These are phyloP conservation scores for Spatholobus suberectus DNA, from an alignment of 306 rosid genomes.

Conservation along the genomic window DNA sequence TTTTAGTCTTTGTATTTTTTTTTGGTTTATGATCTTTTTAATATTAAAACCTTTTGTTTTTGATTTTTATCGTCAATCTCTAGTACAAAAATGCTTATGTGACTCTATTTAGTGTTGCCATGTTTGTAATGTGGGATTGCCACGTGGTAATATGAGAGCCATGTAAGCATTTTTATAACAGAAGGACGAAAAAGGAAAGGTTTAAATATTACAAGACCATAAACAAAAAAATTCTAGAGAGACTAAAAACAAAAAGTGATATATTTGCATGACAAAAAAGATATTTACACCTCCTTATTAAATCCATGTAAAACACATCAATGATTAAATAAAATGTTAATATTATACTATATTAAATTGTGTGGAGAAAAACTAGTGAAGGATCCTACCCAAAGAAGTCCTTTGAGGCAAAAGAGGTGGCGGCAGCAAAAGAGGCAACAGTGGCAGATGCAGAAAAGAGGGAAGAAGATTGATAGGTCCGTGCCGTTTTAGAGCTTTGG, in stretches of 20 bases:
- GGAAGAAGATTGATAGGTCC: constrained; percentile 62
- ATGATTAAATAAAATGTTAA: background rate
- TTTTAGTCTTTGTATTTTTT: too few relatives aligned
- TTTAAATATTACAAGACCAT: too few relatives aligned
- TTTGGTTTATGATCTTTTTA: too few relatives aligned
- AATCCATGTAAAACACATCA: background rate
- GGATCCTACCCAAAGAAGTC: constrained; percentile 64
- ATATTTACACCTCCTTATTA: background rate
- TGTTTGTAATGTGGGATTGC: too few relatives aligned
- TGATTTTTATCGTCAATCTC: background rate
- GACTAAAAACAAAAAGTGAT: too few relatives aligned
- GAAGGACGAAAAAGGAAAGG: too few relatives aligned
- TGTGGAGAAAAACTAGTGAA: background rate
- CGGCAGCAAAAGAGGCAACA: constrained; percentile 67
- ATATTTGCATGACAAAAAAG: too few relatives aligned
- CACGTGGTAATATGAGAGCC: background rate
- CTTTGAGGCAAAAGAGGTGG: constrained; percentile 63
- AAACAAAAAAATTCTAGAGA: too few relatives aligned
- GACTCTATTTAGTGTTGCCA: too few relatives aligned
- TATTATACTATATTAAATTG: background rate
- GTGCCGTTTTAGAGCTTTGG: constrained; percentile 50
- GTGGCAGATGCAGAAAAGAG: constrained; percentile 71
- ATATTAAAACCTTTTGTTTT: background rate
- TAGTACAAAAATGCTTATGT: background rate
- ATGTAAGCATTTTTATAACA: too few relatives aligned